Evolutionary conservation across 2,329 filamentous ascomycete species (phyloP), one percentile per base, ranked within the genome.

Genomic region (Aureobasidium sp.): DNA sequence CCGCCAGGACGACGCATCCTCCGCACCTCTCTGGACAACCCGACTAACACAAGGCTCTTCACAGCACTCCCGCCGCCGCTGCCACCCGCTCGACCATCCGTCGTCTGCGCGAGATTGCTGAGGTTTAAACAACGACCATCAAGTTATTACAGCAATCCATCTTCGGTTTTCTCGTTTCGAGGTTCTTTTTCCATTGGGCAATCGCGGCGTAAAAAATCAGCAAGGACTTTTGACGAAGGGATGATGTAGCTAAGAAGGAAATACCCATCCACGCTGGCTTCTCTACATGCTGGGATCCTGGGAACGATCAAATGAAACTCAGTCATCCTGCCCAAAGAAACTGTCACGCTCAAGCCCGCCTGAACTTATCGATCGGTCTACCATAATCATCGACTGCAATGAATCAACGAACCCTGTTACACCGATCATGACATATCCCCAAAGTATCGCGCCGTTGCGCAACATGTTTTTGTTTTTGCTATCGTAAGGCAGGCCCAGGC

Each of bases 71-170:
- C 69, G 92, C 92, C 74, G 92, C 92, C 69, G 91, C 91, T 74
- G 91, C 92, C 74, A 96, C 92, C 81, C 87, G 92, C 81, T 97
- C 92, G 72, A 97, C 92, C 73, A 91, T 97, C 81, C 90, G 92
- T 82, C 89, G 92, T 86, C 85, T 97, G 82, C 89, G 92, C 78
- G 92, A 97, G 83, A 96, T 96, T 82, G 90, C 90, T 77, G 92
- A 96, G 86, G 90, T 95, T 81, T 93, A 90, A 83, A 61, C 52
- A 31, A 56, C 44, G 50, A 61, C 29, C 31, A 14, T 40, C 49
- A 61, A 52, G 60, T 49, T 22, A 53, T 39, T 37, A 49, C 57
- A 54, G 60, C 60, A 48, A 45, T 50, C 49, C 29, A 54, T 61
- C 49, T 35, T 50, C 47, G 47, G 47, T 50, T 50, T 62, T 54